phyloP scores from a whole-genome alignment of 2,329 filamentous ascomycete genomes.

The Fusarium sp. region DNA sequence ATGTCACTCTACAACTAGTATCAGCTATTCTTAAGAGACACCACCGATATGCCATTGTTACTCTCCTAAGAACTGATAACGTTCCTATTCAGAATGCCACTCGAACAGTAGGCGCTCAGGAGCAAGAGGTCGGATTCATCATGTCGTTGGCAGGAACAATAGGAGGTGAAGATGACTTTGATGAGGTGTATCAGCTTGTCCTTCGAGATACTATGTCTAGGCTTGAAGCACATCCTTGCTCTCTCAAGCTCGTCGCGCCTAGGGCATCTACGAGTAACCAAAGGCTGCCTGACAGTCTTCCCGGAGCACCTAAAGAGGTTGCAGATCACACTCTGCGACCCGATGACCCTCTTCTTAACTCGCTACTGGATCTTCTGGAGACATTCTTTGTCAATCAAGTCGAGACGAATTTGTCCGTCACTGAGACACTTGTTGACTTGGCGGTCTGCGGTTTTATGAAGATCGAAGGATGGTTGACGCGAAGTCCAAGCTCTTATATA shows the following conservation, averaged over 20 bases:
- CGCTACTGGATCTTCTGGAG: constrained; percentile 76
- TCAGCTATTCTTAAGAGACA: constrained; percentile 89
- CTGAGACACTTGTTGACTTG: constrained; percentile 83
- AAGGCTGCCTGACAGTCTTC: constrained; percentile 68
- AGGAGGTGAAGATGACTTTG: constrained; percentile 75
- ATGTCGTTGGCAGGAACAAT: constrained; percentile 75
- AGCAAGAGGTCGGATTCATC: constrained; percentile 79
- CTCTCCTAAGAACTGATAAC: constrained; percentile 76
- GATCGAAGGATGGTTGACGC: constrained; percentile 90
- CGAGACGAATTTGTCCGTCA: constrained; percentile 89
- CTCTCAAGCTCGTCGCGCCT: constrained; percentile 73
- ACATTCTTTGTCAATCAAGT: constrained; percentile 91
- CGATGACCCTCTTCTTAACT: constrained; percentile 72
- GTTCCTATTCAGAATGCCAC: constrained; percentile 64
- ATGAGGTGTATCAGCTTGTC: constrained; percentile 78
- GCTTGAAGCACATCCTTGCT: constrained; percentile 80
- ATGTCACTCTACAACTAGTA: constrained; percentile 87
- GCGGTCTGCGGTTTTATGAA: constrained; percentile 86
- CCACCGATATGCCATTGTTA: constrained; percentile 85
- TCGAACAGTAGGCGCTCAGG: constrained; percentile 79
- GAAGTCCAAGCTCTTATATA: constrained; percentile 73
- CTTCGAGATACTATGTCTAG: constrained; percentile 76
- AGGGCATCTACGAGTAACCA: constrained; percentile 67
- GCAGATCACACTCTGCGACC: constrained; percentile 70
- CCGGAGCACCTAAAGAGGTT: constrained; percentile 71